Percentiles rank a stretch among this genome's conserved stretches.
Conservation (phyloP, 768 basidiomycete genomes). For the Leucogyrophana mollusca region DNA sequence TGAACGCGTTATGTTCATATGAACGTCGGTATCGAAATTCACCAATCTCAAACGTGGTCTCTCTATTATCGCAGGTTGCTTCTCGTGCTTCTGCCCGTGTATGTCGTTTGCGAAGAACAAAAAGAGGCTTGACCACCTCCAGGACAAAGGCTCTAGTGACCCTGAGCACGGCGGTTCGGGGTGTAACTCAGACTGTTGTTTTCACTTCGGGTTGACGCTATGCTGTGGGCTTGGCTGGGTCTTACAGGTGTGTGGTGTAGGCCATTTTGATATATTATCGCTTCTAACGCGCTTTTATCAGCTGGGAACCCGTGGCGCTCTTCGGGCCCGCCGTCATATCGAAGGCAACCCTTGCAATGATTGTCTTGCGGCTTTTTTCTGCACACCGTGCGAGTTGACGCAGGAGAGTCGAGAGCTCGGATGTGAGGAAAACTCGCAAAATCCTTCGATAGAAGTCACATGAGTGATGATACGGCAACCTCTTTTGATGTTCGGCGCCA, state of each 20-base stretch:
- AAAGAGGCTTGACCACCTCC: conserved; percentile 32
- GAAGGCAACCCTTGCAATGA: conserved; percentile 42
- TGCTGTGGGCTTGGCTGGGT: conserved; percentile 4
- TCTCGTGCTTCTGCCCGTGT: conserved; percentile 38
- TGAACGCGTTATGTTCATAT: too few relatives aligned
- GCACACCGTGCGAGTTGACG: conserved; percentile 45
- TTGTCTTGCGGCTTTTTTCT: conserved; percentile 40
- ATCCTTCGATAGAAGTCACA: too few relatives aligned
- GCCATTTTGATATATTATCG: background rate
- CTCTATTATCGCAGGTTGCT: conserved; percentile 1
- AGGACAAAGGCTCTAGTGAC: conserved; percentile 28
- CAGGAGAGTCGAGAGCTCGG: conserved; percentile 49
- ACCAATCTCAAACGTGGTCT: background rate
- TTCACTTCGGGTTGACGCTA: conserved; percentile 8
- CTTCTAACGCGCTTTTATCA: conserved; percentile 1
- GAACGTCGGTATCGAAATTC: background rate
- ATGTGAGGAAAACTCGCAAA: conserved; percentile 49
- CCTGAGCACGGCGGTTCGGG: conserved; percentile 33
- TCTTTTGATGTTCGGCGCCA: too few relatives aligned
- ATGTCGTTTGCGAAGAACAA: conserved; percentile 36
- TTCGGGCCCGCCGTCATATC: conserved; percentile 46
- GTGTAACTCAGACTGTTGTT: conserved; percentile 15
- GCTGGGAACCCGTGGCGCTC: conserved; percentile 35
- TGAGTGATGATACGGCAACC: too few relatives aligned
- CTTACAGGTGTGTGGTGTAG: background rate